These are phyloP conservation scores for Populus nigra DNA, from an alignment of 345 rosid species.

Conservation along the genomic window DNA sequence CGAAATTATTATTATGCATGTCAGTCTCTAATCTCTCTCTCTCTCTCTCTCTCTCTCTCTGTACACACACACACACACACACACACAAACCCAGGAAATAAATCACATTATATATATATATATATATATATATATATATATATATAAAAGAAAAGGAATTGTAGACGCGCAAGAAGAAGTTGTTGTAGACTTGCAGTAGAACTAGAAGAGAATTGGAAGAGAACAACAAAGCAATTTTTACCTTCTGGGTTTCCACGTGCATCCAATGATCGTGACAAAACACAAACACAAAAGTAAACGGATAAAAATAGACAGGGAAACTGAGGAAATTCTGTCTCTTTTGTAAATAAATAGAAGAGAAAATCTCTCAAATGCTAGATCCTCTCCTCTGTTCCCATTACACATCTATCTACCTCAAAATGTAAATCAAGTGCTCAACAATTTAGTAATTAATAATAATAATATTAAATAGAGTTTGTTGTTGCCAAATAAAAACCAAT, in stretches of 20 bases:
- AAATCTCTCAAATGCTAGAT: constrained; percentile 24
- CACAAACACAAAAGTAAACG: constrained; percentile 20
- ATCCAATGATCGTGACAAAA: constrained; percentile 52
- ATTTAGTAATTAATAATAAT: too few species aligned
- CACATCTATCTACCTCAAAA: background rate
- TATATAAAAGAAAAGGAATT: background rate
- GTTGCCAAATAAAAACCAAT: too few species aligned
- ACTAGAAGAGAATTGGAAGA: constrained; percentile 13
- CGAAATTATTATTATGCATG: constrained; percentile 6
- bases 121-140: background rate
- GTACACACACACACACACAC: too few species aligned
- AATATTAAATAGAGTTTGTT: background rate
- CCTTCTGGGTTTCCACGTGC: constrained; percentile 66
- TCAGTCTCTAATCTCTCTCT: background rate
- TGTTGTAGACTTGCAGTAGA: background rate
- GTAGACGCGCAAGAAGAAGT: background rate
- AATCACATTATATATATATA: background rate
- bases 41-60: background rate
- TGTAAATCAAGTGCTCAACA: background rate
- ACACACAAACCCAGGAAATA: background rate
- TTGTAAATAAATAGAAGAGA: background rate
- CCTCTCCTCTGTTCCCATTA: constrained; percentile 9
- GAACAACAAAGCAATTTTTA: constrained; percentile 17
- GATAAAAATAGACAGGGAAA: constrained; percentile 18
- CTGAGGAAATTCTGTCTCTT: background rate